Conservation (phyloP, 2,329 filamentous ascomycete genomes). For the Xylaria multiplex region DNA sequence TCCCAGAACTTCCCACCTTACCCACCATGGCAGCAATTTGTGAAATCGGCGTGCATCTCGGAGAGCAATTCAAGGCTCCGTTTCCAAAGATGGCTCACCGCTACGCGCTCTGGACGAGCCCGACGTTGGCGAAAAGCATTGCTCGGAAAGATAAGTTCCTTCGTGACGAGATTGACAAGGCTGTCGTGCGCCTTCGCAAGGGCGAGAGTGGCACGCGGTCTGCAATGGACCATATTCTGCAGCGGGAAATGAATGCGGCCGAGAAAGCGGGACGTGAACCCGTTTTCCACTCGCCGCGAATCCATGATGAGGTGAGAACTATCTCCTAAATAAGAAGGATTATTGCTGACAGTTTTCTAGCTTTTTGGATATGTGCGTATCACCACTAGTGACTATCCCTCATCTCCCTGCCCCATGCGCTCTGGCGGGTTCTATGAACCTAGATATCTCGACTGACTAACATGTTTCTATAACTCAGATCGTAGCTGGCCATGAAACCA, state of each 20-base stretch:
- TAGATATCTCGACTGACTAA: no score
- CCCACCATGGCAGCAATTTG: constrained; percentile 37
- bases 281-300: constrained; percentile 45
- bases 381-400: no score
- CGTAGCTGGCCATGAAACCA: constrained; percentile 47
- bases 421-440: no score
- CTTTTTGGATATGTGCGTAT: constrained; percentile 40
- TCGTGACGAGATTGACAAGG: constrained; percentile 39
- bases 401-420: no score
- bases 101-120: constrained; percentile 29
- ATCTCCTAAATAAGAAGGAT: neutral
- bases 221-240: constrained; percentile 49
- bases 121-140: constrained; percentile 25
- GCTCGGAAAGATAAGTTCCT: constrained; percentile 39
- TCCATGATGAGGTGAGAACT: constrained; percentile 48
- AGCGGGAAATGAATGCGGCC: constrained; percentile 48
- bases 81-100: constrained; percentile 31
- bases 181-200: constrained; percentile 35
- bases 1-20: constrained; percentile 33
- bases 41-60: constrained; percentile 31
- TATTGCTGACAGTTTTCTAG: constrained; percentile 24
- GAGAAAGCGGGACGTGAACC: constrained; percentile 47
- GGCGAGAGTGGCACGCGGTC: constrained; percentile 36
- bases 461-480: constrained; percentile 10
- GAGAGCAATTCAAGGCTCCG: constrained; percentile 34